These are phyloP conservation scores for Zoysia japonica DNA, from an alignment of 176 grass and related monocot species.

Conservation along the genomic window DNA sequence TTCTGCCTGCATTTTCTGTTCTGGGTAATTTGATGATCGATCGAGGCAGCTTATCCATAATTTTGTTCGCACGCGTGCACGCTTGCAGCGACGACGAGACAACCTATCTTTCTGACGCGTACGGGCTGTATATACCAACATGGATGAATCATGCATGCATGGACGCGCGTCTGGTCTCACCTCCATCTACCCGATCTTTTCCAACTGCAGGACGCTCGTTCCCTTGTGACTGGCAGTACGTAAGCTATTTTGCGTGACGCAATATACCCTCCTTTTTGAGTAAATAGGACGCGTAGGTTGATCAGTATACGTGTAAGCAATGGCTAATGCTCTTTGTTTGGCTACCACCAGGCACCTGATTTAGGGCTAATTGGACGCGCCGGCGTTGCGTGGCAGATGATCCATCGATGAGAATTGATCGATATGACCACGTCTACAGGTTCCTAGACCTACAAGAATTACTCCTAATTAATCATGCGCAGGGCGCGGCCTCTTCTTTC, in stretches of 20 bases:
- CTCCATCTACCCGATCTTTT: too few relatives aligned
- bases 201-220: neutral
- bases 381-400: neutral
- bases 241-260: neutral
- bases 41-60: too few relatives aligned
- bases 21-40: neutral
- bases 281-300: neutral
- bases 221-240: neutral
- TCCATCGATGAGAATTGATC: neutral
- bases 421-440: neutral
- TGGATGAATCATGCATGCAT: neutral
- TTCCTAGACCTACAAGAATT: neutral
- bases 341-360: too few relatives aligned
- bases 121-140: too few relatives aligned
- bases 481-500: neutral
- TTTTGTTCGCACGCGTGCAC: too few relatives aligned
- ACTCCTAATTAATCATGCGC: neutral
- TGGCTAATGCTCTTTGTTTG: neutral
- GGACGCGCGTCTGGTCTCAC: too few relatives aligned
- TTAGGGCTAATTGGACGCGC: neutral
- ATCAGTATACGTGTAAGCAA: neutral
- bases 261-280: neutral
- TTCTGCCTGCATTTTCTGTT: neutral
- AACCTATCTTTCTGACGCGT: too few relatives aligned
- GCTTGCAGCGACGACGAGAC: too few relatives aligned